Evolutionary conservation across 306 rosid species (phyloP), one percentile per base, ranked within the genome.

Genomic region (Gillenia trifoliata): DNA sequence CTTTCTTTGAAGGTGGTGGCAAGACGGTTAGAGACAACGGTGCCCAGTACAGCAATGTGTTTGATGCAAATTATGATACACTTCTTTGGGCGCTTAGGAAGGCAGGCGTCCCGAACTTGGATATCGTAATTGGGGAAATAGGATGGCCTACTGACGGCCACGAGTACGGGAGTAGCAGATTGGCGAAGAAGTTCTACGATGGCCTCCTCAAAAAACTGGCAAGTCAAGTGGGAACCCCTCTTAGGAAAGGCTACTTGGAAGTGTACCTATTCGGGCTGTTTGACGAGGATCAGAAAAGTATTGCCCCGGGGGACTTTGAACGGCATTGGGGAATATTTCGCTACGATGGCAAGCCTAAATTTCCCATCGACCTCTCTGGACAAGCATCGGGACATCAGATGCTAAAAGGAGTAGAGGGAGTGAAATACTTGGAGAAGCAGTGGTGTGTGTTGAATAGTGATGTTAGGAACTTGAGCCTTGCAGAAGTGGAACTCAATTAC

Each of bases 61-160:
- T 94, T 23, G 98, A 94, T 38, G 97, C 96, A 15, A 89, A 89
- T 23, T 62, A 78, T 4, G 97, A 94, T 70, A 91, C 93, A 8
- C 87, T 90, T 0, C 74, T 87, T 40, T 81, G 83, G 84, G 50
- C 98, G 2, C 63, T 91, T 10, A 91, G 61, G 56, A 85, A 83
- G 36, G 11, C 17, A 0, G 90, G 94, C 1, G 68, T 72, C 30
- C 66, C 75, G 0, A 54, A 86, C 49, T 15, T 90, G 73, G 11
- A 78, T 8, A 87, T 94, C 61, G 2, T 73, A 1, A 76, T 94
- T 4, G 98, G 97, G 4, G 98, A 91, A 78, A 82, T 91, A 17
- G 98, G 98, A 5, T 94, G 97, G 98, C 98, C 98, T 0, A 88
- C 98, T 0, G 96, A 93, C 6, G 92, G 89, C 50, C 50, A 45